These are phyloP conservation scores for Cladophialophora psammophila DNA, from an alignment of 2,329 filamentous ascomycete genomes.

Conservation along the genomic window DNA sequence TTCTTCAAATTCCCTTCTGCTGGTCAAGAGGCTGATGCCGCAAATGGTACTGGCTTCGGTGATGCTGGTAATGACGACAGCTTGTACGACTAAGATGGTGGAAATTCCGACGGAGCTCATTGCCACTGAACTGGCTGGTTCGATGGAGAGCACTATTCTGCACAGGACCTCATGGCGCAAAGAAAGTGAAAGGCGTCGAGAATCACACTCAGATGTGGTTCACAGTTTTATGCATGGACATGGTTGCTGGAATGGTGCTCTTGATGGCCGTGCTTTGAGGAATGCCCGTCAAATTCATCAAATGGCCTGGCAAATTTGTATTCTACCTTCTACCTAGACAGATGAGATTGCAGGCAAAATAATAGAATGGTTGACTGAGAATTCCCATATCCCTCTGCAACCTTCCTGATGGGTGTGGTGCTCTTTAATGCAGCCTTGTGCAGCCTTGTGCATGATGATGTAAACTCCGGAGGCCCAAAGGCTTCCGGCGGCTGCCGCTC, in stretches of 20 bases:
- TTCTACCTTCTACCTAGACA: slow-evolving; percentile 37
- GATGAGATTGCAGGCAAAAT: slow-evolving; percentile 25
- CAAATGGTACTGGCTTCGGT: slow-evolving; percentile 69
- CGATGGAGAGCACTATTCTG: slow-evolving; percentile 6
- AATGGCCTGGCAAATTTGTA: slow-evolving; percentile 30
- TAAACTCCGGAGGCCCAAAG: not conserved
- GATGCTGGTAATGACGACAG: slow-evolving; percentile 93
- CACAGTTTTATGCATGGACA: not conserved
- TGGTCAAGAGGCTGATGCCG: slow-evolving; percentile 60
- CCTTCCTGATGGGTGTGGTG: not conserved
- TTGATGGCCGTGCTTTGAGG: slow-evolving; percentile 4
- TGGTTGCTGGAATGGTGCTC: not conserved
- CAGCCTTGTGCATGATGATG: slow-evolving; percentile 22
- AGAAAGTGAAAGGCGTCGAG: slow-evolving; percentile 18
- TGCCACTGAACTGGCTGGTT: not conserved
- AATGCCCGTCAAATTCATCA: slow-evolving; percentile 15
- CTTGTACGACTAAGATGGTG: slow-evolving; percentile 80
- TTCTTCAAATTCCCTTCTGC: slow-evolving; percentile 94
- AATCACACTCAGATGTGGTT: slow-evolving; percentile 7
- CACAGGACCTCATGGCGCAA: slow-evolving; percentile 3
- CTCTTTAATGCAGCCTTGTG: slow-evolving; percentile 5
- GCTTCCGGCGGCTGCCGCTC: slow-evolving; percentile 23
- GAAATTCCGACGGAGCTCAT: slow-evolving; percentile 9
- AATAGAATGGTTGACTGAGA: slow-evolving; percentile 22
- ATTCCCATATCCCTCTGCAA: not conserved